Evolutionary conservation across 129 eudicot species (phyloP).

Genomic region (Glebionis coronaria): DNA sequence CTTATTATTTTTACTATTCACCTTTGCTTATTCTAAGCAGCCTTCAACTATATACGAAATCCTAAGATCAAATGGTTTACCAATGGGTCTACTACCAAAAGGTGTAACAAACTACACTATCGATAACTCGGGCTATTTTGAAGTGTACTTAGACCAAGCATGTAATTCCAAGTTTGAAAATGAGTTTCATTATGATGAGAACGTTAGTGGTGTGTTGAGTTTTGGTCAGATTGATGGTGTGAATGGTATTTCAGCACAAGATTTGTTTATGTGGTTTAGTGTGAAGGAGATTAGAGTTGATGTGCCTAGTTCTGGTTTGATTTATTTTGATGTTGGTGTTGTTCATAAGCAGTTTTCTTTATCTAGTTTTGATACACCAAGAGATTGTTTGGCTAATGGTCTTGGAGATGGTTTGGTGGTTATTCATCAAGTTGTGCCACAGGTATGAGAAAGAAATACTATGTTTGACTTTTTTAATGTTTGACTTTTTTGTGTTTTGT

Average conservation of each 20-base stretch:
- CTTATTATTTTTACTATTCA: slow-evolving; percentile 21
- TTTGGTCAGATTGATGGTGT: slow-evolving; percentile 57
- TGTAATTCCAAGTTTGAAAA: slow-evolving; percentile 83
- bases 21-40: slow-evolving; percentile 16
- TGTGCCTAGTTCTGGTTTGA: slow-evolving; percentile 79
- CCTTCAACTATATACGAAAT: slow-evolving; percentile 54
- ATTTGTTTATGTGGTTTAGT: slow-evolving; percentile 83
- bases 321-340: slow-evolving; percentile 88
- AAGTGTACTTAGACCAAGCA: slow-evolving; percentile 62
- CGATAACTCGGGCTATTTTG: slow-evolving; percentile 57
- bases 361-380: slow-evolving; percentile 74
- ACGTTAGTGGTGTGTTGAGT: slow-evolving; percentile 57
- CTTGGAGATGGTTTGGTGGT: slow-evolving; percentile 14
- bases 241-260: slow-evolving; percentile 80
- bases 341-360: slow-evolving; percentile 84
- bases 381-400: slow-evolving; percentile 67
- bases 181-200: slow-evolving; percentile 73
- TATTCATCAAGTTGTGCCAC: slow-evolving; percentile 17
- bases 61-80: slow-evolving; percentile 54
- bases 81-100: slow-evolving; percentile 75
- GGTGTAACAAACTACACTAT: slow-evolving; percentile 58
- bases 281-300: slow-evolving; percentile 87
- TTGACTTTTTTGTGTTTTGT: slow-evolving; percentile 16
- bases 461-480: slow-evolving; percentile 15
- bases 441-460: too few species aligned